Conservation (phyloP, 2,329 filamentous ascomycete species). For the Aureobasidium mangrovei region DNA sequence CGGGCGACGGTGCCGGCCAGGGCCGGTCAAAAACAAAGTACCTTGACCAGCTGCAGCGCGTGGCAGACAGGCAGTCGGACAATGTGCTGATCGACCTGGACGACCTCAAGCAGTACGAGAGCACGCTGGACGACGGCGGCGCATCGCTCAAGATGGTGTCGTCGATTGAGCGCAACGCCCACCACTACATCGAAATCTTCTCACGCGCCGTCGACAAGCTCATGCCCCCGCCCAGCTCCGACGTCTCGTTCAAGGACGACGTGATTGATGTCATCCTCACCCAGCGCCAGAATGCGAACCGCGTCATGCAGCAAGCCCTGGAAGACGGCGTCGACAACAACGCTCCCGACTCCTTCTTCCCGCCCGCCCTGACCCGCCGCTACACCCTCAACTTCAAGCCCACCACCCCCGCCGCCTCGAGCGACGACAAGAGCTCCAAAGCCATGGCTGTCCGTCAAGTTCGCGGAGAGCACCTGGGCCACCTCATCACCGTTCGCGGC, state of each 20-base stretch:
- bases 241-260: conserved; percentile 93
- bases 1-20: conserved; percentile 42
- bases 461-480: conserved; percentile 82
- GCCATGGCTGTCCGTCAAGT: conserved; percentile 87
- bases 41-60: conserved; percentile 73
- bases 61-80: conserved; percentile 68
- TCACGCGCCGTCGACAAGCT: conserved; percentile 80
- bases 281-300: conserved; percentile 78
- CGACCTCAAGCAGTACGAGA: conserved; percentile 77
- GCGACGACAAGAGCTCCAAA: conserved; percentile 47
- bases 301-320: conserved; percentile 48
- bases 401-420: conserved; percentile 61
- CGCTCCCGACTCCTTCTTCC: conserved; percentile 68
- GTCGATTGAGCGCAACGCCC: conserved; percentile 82
- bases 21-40: conserved; percentile 66
- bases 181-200: conserved; percentile 89
- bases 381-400: conserved; percentile 98
- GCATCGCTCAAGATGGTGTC: conserved; percentile 58
- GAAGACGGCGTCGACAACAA: conserved; percentile 45
- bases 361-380: conserved; percentile 79
- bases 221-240: conserved; percentile 68
- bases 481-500: conserved; percentile 86
- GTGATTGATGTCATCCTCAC: conserved; percentile 95
- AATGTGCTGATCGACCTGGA: conserved; percentile 84
- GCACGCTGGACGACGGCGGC: conserved; percentile 54